These are phyloP conservation scores for Penicillium steckii DNA, from an alignment of 495 filamentous ascomycete genomes.

Conservation along the genomic window DNA sequence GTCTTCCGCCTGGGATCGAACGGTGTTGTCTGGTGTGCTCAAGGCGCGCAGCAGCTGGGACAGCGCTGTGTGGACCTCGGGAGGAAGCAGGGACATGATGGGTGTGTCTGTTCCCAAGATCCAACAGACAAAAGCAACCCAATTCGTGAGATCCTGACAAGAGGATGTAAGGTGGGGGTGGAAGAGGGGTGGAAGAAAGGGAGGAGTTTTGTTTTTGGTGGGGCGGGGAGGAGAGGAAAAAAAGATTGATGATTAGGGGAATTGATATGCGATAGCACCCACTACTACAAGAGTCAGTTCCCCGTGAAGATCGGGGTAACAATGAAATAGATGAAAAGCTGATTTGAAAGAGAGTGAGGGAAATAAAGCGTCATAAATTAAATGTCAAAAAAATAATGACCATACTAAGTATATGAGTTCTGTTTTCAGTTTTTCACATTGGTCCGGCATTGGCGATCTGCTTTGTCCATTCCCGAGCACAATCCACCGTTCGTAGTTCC, in stretches of 20 bases:
- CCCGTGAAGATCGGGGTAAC: neutral
- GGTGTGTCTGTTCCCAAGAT: constrained; percentile 32
- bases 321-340: neutral
- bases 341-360: neutral
- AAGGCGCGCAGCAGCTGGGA: constrained; percentile 81
- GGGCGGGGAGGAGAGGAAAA: constrained; percentile 32
- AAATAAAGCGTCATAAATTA: neutral
- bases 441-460: neutral
- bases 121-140: constrained; percentile 26
- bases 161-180: constrained; percentile 26
- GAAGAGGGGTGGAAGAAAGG: constrained; percentile 25
- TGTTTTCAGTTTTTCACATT: neutral
- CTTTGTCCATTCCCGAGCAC: neutral
- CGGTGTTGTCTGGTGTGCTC: constrained; percentile 83
- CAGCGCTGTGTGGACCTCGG: constrained; percentile 79
- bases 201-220: constrained; percentile 36
- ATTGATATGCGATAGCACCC: constrained; percentile 22
- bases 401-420: neutral
- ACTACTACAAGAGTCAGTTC: neutral
- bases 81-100: constrained; percentile 81
- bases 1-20: constrained; percentile 83
- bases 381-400: neutral
- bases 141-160: constrained; percentile 22
- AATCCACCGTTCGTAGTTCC: neutral
- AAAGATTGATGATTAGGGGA: constrained; percentile 32